Evolutionary conservation across 2,329 filamentous ascomycete species (phyloP).

Genomic region (Fusarium devonianum): DNA sequence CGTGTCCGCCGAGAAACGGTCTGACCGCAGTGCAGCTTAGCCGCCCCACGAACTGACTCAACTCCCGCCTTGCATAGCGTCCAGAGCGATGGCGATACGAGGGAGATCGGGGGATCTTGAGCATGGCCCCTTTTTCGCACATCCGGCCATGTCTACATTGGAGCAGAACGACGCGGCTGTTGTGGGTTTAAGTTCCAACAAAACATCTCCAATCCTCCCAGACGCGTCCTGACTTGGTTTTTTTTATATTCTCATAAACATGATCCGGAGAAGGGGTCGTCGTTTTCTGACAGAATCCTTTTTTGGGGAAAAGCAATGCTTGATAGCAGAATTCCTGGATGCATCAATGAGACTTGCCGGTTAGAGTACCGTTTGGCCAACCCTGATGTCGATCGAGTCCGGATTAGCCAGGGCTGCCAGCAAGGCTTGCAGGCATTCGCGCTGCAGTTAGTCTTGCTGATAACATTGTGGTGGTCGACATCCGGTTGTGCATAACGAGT

Average conservation of each 20-base stretch:
- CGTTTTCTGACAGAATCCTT: too few relatives aligned
- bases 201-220: too few relatives aligned
- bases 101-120: constrained; percentile 31
- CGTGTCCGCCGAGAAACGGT: constrained; percentile 13
- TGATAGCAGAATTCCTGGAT: background rate
- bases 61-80: constrained; percentile 28
- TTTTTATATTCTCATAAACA: too few relatives aligned
- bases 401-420: constrained; percentile 8
- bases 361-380: constrained; percentile 19
- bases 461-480: constrained; percentile 10
- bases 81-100: constrained; percentile 26
- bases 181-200: background rate
- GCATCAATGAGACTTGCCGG: constrained; percentile 1
- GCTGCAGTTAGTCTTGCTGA: constrained; percentile 9
- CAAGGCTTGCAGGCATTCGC: constrained; percentile 12
- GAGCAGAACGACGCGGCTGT: background rate
- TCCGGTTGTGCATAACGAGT: constrained; percentile 25
- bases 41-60: constrained; percentile 18
- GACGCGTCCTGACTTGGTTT: too few relatives aligned
- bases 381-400: constrained; percentile 38
- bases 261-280: too few relatives aligned
- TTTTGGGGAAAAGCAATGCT: background rate
- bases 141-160: background rate
- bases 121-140: constrained; percentile 24
- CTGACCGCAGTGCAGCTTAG: constrained; percentile 4